Evolutionary conservation across 306 rosid genomes (phyloP).

Genomic region (Trifolium pratense): DNA sequence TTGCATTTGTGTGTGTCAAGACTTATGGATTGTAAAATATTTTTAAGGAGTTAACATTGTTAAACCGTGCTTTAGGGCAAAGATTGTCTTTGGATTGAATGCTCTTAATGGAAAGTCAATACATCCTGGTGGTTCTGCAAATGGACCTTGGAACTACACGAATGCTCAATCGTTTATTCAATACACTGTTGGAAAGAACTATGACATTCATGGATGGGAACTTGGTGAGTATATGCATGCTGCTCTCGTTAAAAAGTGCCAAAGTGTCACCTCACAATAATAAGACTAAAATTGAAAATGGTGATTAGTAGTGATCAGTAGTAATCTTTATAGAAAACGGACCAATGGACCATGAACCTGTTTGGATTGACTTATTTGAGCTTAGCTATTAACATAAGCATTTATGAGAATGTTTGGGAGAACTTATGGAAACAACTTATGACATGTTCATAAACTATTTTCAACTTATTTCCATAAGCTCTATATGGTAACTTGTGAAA

Average conservation of each 20-base stretch:
- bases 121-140: constrained; percentile 49
- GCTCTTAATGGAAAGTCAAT: constrained; percentile 77
- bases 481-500: neutral
- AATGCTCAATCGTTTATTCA: constrained; percentile 79
- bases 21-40: neutral
- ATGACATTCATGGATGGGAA: constrained; percentile 87
- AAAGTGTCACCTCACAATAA: neutral
- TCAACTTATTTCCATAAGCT: neutral
- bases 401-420: neutral
- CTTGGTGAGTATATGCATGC: constrained; percentile 62
- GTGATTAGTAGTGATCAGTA: constrained; percentile 20
- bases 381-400: neutral
- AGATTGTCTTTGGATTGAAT: constrained; percentile 80
- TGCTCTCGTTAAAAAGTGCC: neutral
- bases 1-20: neutral
- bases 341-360: neutral
- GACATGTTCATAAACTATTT: neutral
- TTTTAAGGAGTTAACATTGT: constrained; percentile 2
- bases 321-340: constrained; percentile 20
- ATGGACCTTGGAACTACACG: constrained; percentile 78
- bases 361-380: neutral
- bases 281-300: neutral
- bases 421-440: neutral
- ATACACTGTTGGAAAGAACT: constrained; percentile 69
- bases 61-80: constrained; percentile 64